phyloP scores from a whole-genome alignment of 768 basidiomycete species.

The Podaxis rugospora region DNA sequence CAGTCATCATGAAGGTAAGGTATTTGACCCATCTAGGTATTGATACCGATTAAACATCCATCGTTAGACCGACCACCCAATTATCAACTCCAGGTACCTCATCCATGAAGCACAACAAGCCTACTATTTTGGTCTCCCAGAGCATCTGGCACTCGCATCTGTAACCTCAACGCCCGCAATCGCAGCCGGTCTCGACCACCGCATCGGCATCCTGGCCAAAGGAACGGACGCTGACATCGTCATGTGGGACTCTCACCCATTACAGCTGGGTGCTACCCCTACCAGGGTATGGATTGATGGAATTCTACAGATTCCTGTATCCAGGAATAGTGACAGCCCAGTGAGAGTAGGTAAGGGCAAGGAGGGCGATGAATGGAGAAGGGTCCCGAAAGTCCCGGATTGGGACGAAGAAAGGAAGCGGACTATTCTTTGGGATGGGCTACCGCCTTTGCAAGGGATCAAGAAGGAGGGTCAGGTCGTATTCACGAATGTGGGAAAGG shows the following conservation, averaged over 20 bases:
- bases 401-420: slow-evolving; percentile 61
- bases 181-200: slow-evolving; percentile 68
- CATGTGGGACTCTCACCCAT: slow-evolving; percentile 73
- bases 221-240: slow-evolving; percentile 71
- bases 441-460: slow-evolving; percentile 55
- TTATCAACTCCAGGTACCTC: slow-evolving; percentile 62
- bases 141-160: slow-evolving; percentile 54
- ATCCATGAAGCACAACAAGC: slow-evolving; percentile 71
- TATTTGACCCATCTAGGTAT: neutral
- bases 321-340: slow-evolving; percentile 34
- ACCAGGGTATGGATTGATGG: slow-evolving; percentile 83
- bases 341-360: slow-evolving; percentile 41
- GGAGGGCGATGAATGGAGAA: slow-evolving; percentile 38
- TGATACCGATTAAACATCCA: neutral
- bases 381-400: slow-evolving; percentile 50
- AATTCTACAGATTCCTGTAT: slow-evolving; percentile 60
- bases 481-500: slow-evolving; percentile 64
- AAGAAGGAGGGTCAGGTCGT: slow-evolving; percentile 33
- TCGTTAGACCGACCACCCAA: slow-evolving; percentile 53
- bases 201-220: slow-evolving; percentile 58
- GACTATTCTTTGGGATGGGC: slow-evolving; percentile 60
- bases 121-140: slow-evolving; percentile 60
- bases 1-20: slow-evolving; percentile 72
- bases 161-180: slow-evolving; percentile 65
- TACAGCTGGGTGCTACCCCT: slow-evolving; percentile 72